phyloP scores from a whole-genome alignment of 2,329 filamentous ascomycete species.

The Fusarium coffeatum region DNA sequence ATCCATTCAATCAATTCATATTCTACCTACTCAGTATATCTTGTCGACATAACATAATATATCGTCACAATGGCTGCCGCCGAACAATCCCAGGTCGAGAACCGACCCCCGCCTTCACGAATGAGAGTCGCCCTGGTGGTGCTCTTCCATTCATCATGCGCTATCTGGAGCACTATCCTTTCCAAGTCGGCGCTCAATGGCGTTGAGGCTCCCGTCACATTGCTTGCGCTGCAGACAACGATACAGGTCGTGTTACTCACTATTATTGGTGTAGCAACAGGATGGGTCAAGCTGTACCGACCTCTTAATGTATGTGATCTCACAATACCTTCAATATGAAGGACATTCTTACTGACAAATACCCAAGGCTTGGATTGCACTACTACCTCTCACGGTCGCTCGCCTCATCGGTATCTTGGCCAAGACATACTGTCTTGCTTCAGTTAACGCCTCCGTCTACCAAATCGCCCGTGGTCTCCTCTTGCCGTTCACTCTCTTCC shows the following conservation, averaged over 20 bases:
- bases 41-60: conserved; percentile 20
- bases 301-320: conserved; percentile 35
- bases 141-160: conserved; percentile 45
- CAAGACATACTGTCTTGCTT: conserved; percentile 47
- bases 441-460: conserved; percentile 46
- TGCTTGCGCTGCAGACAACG: conserved; percentile 44
- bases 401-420: conserved; percentile 45
- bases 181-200: conserved; percentile 46
- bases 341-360: not conserved
- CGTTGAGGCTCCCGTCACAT: conserved; percentile 43
- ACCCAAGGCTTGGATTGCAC: conserved; percentile 39
- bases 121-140: conserved; percentile 42
- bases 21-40: not conserved
- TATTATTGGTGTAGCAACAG: conserved; percentile 39
- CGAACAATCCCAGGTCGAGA: conserved; percentile 35
- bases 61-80: conserved; percentile 33
- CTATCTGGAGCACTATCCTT: conserved; percentile 45
- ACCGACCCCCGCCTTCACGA: conserved; percentile 32
- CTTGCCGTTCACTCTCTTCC: conserved; percentile 44
- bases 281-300: conserved; percentile 42
- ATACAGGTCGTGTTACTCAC: conserved; percentile 43
- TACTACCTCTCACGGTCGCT: conserved; percentile 44
- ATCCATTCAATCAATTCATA: not conserved
- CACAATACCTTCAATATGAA: not conserved
- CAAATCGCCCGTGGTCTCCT: conserved; percentile 45